These are phyloP conservation scores for Neurospora sp. DNA, from an alignment of 2,329 filamentous ascomycete species.

Conservation along the genomic window DNA sequence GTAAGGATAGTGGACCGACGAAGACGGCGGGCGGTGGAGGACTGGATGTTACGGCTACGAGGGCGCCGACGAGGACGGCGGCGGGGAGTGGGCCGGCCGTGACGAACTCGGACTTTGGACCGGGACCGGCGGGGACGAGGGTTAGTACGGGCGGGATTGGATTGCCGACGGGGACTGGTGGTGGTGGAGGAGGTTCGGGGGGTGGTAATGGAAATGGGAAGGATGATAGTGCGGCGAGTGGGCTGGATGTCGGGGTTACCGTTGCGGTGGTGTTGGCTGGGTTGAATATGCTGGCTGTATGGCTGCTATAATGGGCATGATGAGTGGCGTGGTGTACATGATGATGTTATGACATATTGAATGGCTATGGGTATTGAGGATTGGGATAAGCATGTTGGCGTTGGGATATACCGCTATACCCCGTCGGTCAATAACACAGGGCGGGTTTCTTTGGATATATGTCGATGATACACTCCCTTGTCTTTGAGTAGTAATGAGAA, in stretches of 20 bases:
- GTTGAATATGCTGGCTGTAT: slow-evolving; percentile 5
- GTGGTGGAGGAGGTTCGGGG: slow-evolving; percentile 4
- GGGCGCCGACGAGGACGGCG: slow-evolving; percentile 9
- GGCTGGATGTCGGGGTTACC: neutral
- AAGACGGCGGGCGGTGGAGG: neutral
- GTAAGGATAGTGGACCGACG: slow-evolving; percentile 6
- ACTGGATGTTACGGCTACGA: slow-evolving; percentile 10
- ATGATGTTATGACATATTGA: neutral
- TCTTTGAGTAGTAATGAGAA: neutral
- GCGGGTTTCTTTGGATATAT: neutral
- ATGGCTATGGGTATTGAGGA: neutral
- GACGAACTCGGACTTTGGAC: neutral
- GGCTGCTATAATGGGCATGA: neutral
- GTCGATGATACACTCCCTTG: neutral
- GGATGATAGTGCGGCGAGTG: slow-evolving; percentile 2
- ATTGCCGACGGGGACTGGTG: slow-evolving; percentile 4
- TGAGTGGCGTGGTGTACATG: neutral
- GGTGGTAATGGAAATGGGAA: neutral
- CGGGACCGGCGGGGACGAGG: neutral
- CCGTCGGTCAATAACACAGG: neutral
- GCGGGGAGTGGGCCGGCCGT: slow-evolving; percentile 3
- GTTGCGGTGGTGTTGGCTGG: neutral
- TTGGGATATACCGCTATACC: neutral
- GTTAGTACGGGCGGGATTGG: neutral
- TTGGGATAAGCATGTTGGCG: neutral